Base-by-base conservation (phyloP, 2,329 filamentous ascomycete genomes). In the Gremmenia infestans region DNA sequence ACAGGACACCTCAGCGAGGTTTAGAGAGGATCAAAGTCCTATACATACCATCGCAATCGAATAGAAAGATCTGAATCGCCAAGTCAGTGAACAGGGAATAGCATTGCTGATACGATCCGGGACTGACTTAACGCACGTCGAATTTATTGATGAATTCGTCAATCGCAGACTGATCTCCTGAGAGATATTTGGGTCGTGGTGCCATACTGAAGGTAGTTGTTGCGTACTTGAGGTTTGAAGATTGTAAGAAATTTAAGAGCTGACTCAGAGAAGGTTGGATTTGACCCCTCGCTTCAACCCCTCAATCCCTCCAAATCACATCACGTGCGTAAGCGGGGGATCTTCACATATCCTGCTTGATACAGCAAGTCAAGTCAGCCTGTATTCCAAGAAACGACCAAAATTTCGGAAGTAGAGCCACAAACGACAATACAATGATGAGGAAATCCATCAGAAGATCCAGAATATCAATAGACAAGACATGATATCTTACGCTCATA, bases 31-130 rank as follows among this genome's bases (percentile, higher is more conserved):
- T 17, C 17, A 50, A 7, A 37, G 39, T 25, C 25, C 50, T 45
- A 51, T 35, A 69, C 78, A 67, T 77, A 96, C 93, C 94, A 83
- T 99, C 94, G 75, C 94, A 99, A 72, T 99, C 94, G 68, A 99
- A 90, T 12, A 99, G 78, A 70, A 99, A 97, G 37, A 89, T 85
- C 91, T 96, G 56, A 57, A 48, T 50, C 14, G 48, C 9, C 53
- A 56, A 64, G 63, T 58, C 55, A 67, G 63, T 39, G 11, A 28
- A 25, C 25, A 25, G 25, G 25, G 25, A 25, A 25, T 25, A 25
- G 25, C 15, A 35, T 50, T 54, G 35, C 12, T 51, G 42, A 55
- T 36, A 52, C 35, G 46, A 25, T 39, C 39, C 37, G 50, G 56
- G 54, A 64, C 55, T 57, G 61, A 68, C 73, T 69, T 36, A 63